phyloP scores from a whole-genome alignment of 164 flowering plant genomes.

The Tetracentron sinense region DNA sequence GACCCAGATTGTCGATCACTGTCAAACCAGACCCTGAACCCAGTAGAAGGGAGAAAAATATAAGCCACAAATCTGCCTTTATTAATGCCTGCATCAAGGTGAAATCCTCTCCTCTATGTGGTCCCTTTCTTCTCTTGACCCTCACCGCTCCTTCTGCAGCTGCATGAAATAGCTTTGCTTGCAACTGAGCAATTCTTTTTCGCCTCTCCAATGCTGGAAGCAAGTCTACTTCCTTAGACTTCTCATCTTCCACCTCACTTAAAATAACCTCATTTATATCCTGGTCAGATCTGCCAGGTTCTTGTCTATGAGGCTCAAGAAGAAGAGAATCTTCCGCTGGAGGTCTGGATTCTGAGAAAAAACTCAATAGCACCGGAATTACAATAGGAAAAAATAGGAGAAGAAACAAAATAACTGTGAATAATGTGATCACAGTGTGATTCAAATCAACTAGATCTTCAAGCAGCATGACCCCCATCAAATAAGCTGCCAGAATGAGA shows the following conservation, averaged over 20 bases:
- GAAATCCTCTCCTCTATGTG: conserved; percentile 95
- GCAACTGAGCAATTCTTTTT: conserved; percentile 80
- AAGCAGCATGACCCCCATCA: conserved; percentile 94
- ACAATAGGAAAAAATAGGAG: conserved; percentile 56
- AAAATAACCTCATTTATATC: conserved; percentile 58
- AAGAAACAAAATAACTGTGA: conserved; percentile 57
- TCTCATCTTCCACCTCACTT: conserved; percentile 97
- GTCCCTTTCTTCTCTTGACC: conserved; percentile 82
- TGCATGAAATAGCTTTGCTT: conserved; percentile 74
- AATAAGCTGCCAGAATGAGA: conserved; percentile 86
- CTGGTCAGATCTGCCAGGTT: conserved; percentile 29
- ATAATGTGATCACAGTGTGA: conserved; percentile 44
- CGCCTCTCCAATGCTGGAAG: conserved; percentile 81
- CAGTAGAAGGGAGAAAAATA: conserved; percentile 70
- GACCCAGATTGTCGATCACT: conserved; percentile 95
- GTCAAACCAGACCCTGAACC: conserved; percentile 98
- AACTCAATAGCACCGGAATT: conserved; percentile 55
- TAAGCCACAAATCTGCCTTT: conserved; percentile 97
- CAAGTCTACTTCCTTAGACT: conserved; percentile 69
- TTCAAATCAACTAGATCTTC: conserved; percentile 71
- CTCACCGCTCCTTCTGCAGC: conserved; percentile 99
- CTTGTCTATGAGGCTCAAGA: conserved; percentile 37
- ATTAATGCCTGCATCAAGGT: conserved; percentile 81
- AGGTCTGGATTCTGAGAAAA: conserved; percentile 30
- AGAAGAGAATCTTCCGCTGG: conserved; percentile 61